Percentiles rank a stretch among this genome's conserved stretches.
Conservation (phyloP, 768 basidiomycete species). For the Lactarius evosmus region DNA sequence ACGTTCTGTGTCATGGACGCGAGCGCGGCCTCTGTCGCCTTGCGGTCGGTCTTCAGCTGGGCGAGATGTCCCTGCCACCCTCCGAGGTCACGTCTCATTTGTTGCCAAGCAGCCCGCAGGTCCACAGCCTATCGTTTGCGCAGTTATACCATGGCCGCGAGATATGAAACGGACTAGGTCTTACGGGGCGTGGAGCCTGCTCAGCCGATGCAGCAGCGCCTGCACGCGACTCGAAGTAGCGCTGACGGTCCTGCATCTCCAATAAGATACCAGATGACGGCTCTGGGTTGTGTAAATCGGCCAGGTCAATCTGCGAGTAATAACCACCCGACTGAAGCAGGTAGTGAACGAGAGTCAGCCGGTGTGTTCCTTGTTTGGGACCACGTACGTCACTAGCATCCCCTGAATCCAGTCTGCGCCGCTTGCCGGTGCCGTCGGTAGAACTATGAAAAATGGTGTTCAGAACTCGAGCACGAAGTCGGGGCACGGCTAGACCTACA, state of each 20-base stretch:
- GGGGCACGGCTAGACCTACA: slow-evolving; percentile 45
- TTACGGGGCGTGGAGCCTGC: slow-evolving; percentile 29
- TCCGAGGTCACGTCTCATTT: slow-evolving; percentile 45
- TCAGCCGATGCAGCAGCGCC: slow-evolving; percentile 25
- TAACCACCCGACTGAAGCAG: slow-evolving; percentile 31
- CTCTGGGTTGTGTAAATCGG: slow-evolving; percentile 76
- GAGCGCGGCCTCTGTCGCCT: slow-evolving; percentile 65
- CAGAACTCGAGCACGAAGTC: neutral
- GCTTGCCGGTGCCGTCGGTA: slow-evolving; percentile 62
- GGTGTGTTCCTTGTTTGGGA: neutral
- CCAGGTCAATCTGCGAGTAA: slow-evolving; percentile 70
- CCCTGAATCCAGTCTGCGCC: slow-evolving; percentile 46
- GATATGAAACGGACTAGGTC: slow-evolving; percentile 15
- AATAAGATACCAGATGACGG: slow-evolving; percentile 66
- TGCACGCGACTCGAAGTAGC: slow-evolving; percentile 73
- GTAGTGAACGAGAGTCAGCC: slow-evolving; percentile 1
- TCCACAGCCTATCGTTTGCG: slow-evolving; percentile 43
- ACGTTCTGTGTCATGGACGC: slow-evolving; percentile 78
- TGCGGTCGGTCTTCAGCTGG: slow-evolving; percentile 67
- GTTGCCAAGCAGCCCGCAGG: slow-evolving; percentile 45
- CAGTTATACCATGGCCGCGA: slow-evolving; percentile 9
- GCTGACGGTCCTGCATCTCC: slow-evolving; percentile 82
- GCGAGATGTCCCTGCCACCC: slow-evolving; percentile 58
- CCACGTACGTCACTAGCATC: slow-evolving; percentile 43
- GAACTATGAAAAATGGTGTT: slow-evolving; percentile 17